Conservation (phyloP, 2,329 filamentous ascomycete species). For the Pseudocercospora cruenta region DNA sequence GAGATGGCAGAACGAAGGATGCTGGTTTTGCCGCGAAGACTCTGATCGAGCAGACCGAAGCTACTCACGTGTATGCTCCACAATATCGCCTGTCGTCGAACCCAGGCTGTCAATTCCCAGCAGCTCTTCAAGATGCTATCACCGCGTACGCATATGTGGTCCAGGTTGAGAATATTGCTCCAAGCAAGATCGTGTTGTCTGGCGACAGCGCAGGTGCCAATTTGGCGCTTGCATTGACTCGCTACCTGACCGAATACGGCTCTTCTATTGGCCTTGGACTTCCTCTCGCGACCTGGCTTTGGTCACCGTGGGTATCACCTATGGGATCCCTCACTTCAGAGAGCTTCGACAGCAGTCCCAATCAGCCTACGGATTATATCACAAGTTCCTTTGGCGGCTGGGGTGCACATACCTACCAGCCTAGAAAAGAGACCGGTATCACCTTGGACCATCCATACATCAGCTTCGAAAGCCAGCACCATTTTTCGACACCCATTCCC, state of each 20-base stretch:
- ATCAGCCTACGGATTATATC: slow-evolving; percentile 49
- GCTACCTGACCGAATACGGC: slow-evolving; percentile 51
- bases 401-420: slow-evolving; percentile 46
- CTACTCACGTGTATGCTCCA: slow-evolving; percentile 47
- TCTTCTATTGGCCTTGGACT: slow-evolving; percentile 36
- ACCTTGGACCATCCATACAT: slow-evolving; percentile 44
- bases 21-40: slow-evolving; percentile 40
- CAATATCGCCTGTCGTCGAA: slow-evolving; percentile 55
- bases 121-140: slow-evolving; percentile 55
- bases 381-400: slow-evolving; percentile 44
- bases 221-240: slow-evolving; percentile 48
- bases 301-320: slow-evolving; percentile 51
- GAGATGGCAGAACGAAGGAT: slow-evolving; percentile 45
- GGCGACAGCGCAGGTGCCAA: slow-evolving; percentile 58
- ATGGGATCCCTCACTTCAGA: slow-evolving; percentile 33
- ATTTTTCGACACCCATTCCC: slow-evolving; percentile 46
- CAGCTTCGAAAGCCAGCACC: slow-evolving; percentile 38
- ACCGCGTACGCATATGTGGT: slow-evolving; percentile 53
- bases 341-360: slow-evolving; percentile 37
- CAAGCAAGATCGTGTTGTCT: slow-evolving; percentile 48
- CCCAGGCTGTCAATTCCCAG: slow-evolving; percentile 53
- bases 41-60: slow-evolving; percentile 41
- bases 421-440: slow-evolving; percentile 28
- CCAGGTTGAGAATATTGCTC: slow-evolving; percentile 44
- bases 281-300: slow-evolving; percentile 47